Base-by-base conservation (phyloP, 2,329 filamentous ascomycete genomes). In the Microsporum ferrugineum region DNA sequence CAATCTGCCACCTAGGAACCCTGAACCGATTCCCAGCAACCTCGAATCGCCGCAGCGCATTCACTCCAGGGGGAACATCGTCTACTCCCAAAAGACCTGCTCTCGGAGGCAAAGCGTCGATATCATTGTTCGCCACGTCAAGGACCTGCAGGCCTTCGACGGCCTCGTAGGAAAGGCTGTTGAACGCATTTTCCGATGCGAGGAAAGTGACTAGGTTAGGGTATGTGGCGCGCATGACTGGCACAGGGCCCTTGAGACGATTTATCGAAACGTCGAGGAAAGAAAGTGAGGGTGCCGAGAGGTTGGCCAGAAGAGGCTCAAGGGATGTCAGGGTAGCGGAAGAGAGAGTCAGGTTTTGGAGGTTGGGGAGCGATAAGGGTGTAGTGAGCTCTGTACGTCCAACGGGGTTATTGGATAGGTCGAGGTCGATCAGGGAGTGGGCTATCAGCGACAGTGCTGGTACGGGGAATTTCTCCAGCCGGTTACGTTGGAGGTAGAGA, bases 11-110 rank as follows among this genome's bases (percentile, higher is more conserved):
- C 61, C 88, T 84, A 0, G 92, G 92, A 36, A 96, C 90, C 36
- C 89, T 82, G 75, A 97, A 97, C 36, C 85, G 81, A 71, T 97
- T 97, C 0, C 91, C 91, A 33, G 83, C 83, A 2, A 96, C 87
- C 56, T 95, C 87, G 7, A 96, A 77, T 60, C 79, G 82, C 73
- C 79, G 88, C 77, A 75, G 84, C 64, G 67, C 84, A 76, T 70
- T 69, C 1, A 79, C 79, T 43, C 69, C 70, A 3, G 72, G 64
- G 17, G 68, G 67, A 14, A 68, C 70, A 7, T 73, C 71, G 31
- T 78, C 78, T 1, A 85, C 86, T 29, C 86, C 85, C 0, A 95
- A 78, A 10, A 95, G 77, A 0, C 92, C 92, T 8, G 97, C 80
- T 5, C 86, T 84, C 0, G 91, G 88, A 63, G 94, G 89, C 12